Base-by-base conservation (phyloP, 164 flowering plant species). In the Euptelea pleiosperma region DNA sequence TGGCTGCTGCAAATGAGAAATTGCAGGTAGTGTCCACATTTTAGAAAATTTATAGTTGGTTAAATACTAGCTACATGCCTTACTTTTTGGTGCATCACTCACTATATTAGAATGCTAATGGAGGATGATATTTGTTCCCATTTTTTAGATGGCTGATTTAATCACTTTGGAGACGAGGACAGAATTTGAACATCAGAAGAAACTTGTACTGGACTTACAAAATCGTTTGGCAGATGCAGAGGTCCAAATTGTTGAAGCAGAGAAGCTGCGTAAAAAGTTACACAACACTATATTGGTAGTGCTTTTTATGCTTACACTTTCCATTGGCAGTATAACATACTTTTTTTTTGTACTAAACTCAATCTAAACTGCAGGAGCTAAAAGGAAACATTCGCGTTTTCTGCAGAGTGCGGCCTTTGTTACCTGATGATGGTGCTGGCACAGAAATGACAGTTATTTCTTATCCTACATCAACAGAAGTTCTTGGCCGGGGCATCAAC, bases 351-450 rank as follows among this genome's bases (percentile, higher is more conserved):
- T 58, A 15, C 64, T 64, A 21, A 54, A 26, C 16, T 19, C 24
- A 43, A 58, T 57, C 39, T 44, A 28, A 60, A 18, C 9, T 71
- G 49, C 82, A 94, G 99, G 99, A 94, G 69, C 64, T 94, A n/a
- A 94, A 94, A 67, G 99, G 99, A 28, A 94, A 94, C 55, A 91
- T 94, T 15, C 83, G 99, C 1, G 99, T 94, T 10, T 94, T 94
- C 66, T 94, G 99, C 64, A 70, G 99, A 77, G 98, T 94, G 2
- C 79, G 99, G 4, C 99, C 99, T 31, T 57, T 85, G 26, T 66
- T 90, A 58, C 83, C 93, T 42, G 95, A 87, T 49, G 97, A 91
- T 52, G 76, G 76, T 55, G 71, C 57, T 60, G 70, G 75, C 14
- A 10, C 73, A 19, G 96, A 88, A 47, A 65, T 63, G 11, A 73